phyloP scores from a whole-genome alignment of 441 rosid genomes.

The Omphalea diandra region DNA sequence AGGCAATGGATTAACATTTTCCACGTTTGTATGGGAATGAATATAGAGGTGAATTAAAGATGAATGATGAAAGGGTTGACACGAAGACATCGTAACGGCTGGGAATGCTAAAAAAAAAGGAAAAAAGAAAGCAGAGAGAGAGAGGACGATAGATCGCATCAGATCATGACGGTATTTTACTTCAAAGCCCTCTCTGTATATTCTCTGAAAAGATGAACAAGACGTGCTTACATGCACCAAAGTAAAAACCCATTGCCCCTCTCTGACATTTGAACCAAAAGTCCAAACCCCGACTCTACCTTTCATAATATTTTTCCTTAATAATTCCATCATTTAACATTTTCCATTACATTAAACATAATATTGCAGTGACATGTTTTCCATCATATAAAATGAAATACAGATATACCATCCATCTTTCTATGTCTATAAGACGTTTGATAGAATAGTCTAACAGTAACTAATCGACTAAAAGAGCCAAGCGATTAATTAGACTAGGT shows the following conservation, averaged over 20 bases:
- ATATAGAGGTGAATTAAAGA: background rate
- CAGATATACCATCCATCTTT: too few relatives aligned
- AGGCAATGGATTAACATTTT: constrained; percentile 13
- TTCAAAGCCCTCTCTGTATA: constrained; percentile 26
- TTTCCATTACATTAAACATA: too few relatives aligned
- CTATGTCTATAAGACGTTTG: too few relatives aligned
- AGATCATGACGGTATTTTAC: constrained; percentile 27
- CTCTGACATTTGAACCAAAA: constrained; percentile 6
- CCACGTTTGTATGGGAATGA: constrained; percentile 16
- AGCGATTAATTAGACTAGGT: too few relatives aligned
- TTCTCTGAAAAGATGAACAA: constrained; percentile 32
- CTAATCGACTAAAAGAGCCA: too few relatives aligned
- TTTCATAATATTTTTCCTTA: background rate
- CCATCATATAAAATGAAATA: too few relatives aligned
- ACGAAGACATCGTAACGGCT: constrained; percentile 20
- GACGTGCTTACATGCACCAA: constrained; percentile 32
- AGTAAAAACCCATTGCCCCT: background rate
- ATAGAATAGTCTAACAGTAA: too few relatives aligned
- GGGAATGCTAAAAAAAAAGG: background rate
- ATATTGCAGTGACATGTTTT: too few relatives aligned
- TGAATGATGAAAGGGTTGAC: background rate
- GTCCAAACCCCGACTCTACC: background rate
- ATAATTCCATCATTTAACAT: background rate
- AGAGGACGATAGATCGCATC: constrained; percentile 20
- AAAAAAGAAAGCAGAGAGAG: background rate